Base-by-base conservation (phyloP, 2,329 filamentous ascomycete species). In the Fusarium anthophilum region DNA sequence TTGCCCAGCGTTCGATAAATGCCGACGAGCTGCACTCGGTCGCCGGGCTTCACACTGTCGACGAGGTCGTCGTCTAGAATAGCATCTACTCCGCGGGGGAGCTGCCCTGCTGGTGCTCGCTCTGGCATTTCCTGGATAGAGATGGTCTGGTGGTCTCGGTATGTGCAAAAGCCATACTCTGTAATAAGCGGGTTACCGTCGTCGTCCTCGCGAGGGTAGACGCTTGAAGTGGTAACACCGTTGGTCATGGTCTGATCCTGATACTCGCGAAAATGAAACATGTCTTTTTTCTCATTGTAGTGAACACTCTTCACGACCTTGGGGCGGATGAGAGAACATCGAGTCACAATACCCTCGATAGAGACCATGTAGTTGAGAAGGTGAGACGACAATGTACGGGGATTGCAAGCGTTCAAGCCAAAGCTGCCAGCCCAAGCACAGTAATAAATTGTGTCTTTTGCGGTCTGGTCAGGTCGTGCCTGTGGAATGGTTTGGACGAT, bases 61-160 rank as follows among this genome's bases (percentile, higher is more conserved):
- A 98, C 96, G 60, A 99, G 87, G 81, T 99, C 96, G 81, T 99
- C 96, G 81, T 99, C 96, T 74, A 99, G 86, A 76, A 99, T 95
- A 20, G 98, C 95, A 83, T 99, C 96, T 24, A 99, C 96, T 63
- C 96, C 95, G 61, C 96, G 92, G 68, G 96, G 96, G 73, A 99
- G 89, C 86, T 98, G 96, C 60, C 96, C 96, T 67, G 96, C 96
- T 61, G 96, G 96, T 5, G 96, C 96, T 77, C 96, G 89, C 83
- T 99, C 96, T 2, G 96, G 96, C 96, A 99, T 99, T 86, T 99
- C 96, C 84, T 99, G 96, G 75, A 99, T 98, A 1, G 96, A 98
- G 69, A 99, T 94, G 22, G 94, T 98, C 83, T 99, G 96, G 81
- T 99, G 96, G 81, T 99, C 96, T 80, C 96, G 90, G 84, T 98